A percentile compares a stretch with the other conserved stretches of the same genome.
Conservation (phyloP, 192 early-diverging fungal genomes). For the Linnemannia schmuckeri region DNA sequence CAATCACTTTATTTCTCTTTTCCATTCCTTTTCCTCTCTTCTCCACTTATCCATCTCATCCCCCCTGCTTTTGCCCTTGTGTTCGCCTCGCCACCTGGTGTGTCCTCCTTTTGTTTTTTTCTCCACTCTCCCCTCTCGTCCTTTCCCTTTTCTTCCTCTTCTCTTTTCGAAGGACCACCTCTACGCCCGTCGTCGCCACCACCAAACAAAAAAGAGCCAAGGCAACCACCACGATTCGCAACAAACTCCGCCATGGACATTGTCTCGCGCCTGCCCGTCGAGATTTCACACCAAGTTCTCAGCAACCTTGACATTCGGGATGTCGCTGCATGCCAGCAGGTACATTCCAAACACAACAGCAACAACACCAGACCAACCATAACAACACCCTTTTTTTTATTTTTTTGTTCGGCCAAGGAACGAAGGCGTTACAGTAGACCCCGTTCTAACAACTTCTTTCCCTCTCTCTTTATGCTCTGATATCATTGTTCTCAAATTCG, state of each 20-base stretch:
- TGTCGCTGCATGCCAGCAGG: slow-evolving; percentile 33
- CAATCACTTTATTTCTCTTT: too few species aligned
- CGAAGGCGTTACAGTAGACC: not conserved
- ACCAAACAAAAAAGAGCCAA: not conserved
- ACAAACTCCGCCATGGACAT: slow-evolving; percentile 34
- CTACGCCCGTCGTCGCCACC: too few species aligned
- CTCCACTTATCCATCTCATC: too few species aligned
- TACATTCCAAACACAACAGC: slow-evolving; percentile 3
- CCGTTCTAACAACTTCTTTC: not conserved
- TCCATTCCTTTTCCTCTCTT: too few species aligned
- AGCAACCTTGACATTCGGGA: slow-evolving; percentile 42
- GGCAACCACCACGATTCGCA: not conserved
- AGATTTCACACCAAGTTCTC: slow-evolving; percentile 46
- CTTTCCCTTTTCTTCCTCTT: too few species aligned
- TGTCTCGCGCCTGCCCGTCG: slow-evolving; percentile 33
- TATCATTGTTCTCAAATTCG: not conserved
- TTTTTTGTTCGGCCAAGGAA: not conserved
- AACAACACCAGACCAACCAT: not conserved
- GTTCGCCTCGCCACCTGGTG: too few species aligned
- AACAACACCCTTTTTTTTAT: not conserved
- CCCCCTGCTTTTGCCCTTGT: too few species aligned
- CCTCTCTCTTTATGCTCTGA: not conserved
- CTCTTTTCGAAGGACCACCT: too few species aligned
- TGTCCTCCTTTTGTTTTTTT: too few species aligned
- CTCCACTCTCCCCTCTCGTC: too few species aligned